Conservation (phyloP, 129 eudicot genomes). For the Apium graveolens region DNA sequence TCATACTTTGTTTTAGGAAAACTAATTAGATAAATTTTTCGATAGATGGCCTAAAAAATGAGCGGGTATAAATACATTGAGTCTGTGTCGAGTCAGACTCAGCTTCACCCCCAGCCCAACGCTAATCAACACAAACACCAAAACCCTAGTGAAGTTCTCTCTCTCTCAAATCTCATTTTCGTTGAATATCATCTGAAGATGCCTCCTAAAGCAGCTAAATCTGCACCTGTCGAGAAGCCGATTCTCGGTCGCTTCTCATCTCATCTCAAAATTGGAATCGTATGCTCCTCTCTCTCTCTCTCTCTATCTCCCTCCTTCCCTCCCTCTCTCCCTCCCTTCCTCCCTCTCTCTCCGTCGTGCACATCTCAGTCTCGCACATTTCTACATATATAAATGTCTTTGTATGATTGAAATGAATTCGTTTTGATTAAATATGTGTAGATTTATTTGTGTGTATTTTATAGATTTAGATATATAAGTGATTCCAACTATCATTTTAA, state of each 20-base stretch:
- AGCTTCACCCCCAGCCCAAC: background rate
- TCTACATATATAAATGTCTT: too few species aligned
- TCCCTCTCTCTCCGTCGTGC: background rate
- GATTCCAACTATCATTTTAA: background rate
- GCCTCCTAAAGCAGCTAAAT: conserved; percentile 98
- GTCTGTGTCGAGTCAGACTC: background rate
- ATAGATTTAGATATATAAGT: background rate
- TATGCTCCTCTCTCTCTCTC: conserved; percentile 20
- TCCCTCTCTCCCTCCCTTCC: background rate
- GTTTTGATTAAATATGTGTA: too few species aligned
- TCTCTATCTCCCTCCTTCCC: background rate
- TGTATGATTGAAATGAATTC: background rate
- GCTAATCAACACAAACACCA: background rate
- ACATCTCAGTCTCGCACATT: too few species aligned
- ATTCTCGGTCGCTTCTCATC: conserved; percentile 98
- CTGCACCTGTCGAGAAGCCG: conserved; percentile 84
- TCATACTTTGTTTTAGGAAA: too few species aligned
- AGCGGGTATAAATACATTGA: background rate
- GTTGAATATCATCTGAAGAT: conserved; percentile 9
- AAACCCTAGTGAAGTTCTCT: background rate
- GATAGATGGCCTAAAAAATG: background rate
- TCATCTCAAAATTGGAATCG: conserved; percentile 95
- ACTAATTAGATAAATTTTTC: too few species aligned
- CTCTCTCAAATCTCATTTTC: background rate
- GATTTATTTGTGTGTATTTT: too few species aligned